These are phyloP conservation scores for Nectriaceae sp. DNA, from an alignment of 2,329 filamentous ascomycete species.

Conservation along the genomic window DNA sequence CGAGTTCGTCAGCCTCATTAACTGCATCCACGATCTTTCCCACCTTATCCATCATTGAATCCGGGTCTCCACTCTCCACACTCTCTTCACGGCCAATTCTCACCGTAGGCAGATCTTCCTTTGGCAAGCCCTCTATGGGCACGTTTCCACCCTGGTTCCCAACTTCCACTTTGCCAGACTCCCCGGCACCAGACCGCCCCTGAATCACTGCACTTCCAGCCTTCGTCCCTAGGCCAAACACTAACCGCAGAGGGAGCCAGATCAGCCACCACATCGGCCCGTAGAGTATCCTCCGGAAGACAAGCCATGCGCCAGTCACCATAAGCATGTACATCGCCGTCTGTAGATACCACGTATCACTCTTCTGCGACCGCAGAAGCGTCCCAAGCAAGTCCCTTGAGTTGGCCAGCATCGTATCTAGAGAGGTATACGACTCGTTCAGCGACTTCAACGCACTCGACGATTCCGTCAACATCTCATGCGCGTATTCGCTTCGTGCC, in stretches of 20 bases:
- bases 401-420: constrained; percentile 75
- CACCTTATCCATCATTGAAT: constrained; percentile 54
- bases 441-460: constrained; percentile 81
- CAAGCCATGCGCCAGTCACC: constrained; percentile 77
- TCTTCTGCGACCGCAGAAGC: constrained; percentile 85
- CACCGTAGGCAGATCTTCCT: constrained; percentile 50
- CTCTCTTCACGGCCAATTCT: constrained; percentile 40
- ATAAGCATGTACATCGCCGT: constrained; percentile 83
- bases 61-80: constrained; percentile 30
- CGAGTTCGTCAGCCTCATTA: constrained; percentile 34
- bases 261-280: constrained; percentile 89
- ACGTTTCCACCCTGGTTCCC: constrained; percentile 30
- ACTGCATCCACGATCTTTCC: constrained; percentile 54
- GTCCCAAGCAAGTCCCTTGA: constrained; percentile 76
- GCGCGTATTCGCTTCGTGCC: constrained; percentile 82
- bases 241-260: constrained; percentile 74
- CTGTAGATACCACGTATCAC: constrained; percentile 96
- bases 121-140: constrained; percentile 37
- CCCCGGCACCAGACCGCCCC: constrained; percentile 25
- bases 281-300: constrained; percentile 83
- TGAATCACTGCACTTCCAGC: constrained; percentile 55
- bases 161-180: constrained; percentile 27
- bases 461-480: constrained; percentile 83
- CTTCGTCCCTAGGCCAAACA: constrained; percentile 60
- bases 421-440: constrained; percentile 75